phyloP scores from a whole-genome alignment of 108 stramenopile species.

The Stephanodiscus triporus region DNA sequence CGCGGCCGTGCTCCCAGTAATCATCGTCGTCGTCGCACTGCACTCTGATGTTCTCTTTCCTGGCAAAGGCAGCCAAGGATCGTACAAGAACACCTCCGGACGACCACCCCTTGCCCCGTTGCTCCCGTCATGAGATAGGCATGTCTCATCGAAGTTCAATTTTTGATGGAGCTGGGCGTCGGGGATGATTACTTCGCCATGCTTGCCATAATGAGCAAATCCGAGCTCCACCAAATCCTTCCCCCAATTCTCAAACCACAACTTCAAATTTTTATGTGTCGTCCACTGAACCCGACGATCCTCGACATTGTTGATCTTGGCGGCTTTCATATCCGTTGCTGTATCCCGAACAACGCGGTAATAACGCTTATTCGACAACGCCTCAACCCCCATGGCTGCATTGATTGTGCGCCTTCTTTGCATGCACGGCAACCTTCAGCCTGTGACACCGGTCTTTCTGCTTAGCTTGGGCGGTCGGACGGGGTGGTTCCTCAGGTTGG shows the following conservation, averaged over 20 bases:
- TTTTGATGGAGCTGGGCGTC: too few relatives aligned
- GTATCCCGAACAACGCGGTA: not conserved
- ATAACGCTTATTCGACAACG: not conserved
- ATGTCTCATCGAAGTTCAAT: constrained; percentile 21
- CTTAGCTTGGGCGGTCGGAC: not conserved
- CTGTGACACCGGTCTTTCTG: too few relatives aligned
- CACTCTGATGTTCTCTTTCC: constrained; percentile 8
- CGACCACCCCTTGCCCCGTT: constrained; percentile 9
- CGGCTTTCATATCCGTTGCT: too few relatives aligned
- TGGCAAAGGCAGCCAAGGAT: constrained; percentile 4
- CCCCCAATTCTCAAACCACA: too few relatives aligned
- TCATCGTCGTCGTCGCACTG: constrained; percentile 3
- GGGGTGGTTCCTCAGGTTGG: not conserved
- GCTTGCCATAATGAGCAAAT: too few relatives aligned
- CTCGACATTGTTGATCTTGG: not conserved
- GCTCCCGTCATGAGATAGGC: constrained; percentile 15
- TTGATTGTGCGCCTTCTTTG: too few relatives aligned
- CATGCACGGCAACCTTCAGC: not conserved
- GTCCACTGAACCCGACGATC: too few relatives aligned
- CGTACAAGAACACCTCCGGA: constrained; percentile 3
- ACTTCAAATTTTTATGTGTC: too few relatives aligned
- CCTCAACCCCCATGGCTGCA: not conserved
- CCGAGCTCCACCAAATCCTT: too few relatives aligned
- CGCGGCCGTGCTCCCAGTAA: constrained; percentile 19
- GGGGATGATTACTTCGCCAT: too few relatives aligned